A percentile compares a stretch with the other conserved stretches of the same genome.
phyloP scores from a whole-genome alignment of 805 yeast species.

The Soucietia sequanensis region DNA sequence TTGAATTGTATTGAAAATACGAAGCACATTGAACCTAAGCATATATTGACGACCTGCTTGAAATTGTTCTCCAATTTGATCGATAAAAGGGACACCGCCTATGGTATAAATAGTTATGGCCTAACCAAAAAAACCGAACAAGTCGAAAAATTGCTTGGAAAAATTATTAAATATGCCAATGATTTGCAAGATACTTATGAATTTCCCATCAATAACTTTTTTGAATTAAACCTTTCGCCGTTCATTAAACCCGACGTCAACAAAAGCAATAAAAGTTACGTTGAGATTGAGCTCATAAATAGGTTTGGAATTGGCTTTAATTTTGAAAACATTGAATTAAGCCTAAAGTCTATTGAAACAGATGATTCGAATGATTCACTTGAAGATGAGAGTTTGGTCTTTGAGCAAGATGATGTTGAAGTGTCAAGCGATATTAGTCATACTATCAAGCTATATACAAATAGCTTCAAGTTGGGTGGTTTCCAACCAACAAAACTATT shows the following conservation, averaged over 20 bases:
- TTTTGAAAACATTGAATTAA: slow-evolving; percentile 18
- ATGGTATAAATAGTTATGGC: slow-evolving; percentile 28
- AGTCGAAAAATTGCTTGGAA: slow-evolving; percentile 15
- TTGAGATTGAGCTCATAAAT: slow-evolving; percentile 34
- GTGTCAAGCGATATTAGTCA: slow-evolving; percentile 7
- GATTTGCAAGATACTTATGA: slow-evolving; percentile 17
- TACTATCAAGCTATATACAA: slow-evolving; percentile 18
- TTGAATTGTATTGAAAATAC: slow-evolving; percentile 61
- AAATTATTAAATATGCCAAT: slow-evolving; percentile 14
- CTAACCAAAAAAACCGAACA: slow-evolving; percentile 16
- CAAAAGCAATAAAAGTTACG: slow-evolving; percentile 30
- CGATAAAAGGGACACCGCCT: slow-evolving; percentile 10
- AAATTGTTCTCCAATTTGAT: slow-evolving; percentile 36
- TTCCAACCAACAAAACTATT: slow-evolving; percentile 22
- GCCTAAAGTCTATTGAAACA: neutral
- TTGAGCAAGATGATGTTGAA: slow-evolving; percentile 7
- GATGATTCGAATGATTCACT: slow-evolving; percentile 4
- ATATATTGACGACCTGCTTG: slow-evolving; percentile 40
- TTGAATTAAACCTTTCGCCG: slow-evolving; percentile 34
- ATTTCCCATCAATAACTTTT: slow-evolving; percentile 34
- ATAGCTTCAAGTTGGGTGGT: slow-evolving; percentile 31
- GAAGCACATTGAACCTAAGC: slow-evolving; percentile 20
- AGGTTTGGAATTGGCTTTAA: slow-evolving; percentile 21
- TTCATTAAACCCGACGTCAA: slow-evolving; percentile 29
- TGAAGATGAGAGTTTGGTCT: slow-evolving; percentile 9